Conservation (phyloP, 345 rosid species). For the Populus alba region DNA sequence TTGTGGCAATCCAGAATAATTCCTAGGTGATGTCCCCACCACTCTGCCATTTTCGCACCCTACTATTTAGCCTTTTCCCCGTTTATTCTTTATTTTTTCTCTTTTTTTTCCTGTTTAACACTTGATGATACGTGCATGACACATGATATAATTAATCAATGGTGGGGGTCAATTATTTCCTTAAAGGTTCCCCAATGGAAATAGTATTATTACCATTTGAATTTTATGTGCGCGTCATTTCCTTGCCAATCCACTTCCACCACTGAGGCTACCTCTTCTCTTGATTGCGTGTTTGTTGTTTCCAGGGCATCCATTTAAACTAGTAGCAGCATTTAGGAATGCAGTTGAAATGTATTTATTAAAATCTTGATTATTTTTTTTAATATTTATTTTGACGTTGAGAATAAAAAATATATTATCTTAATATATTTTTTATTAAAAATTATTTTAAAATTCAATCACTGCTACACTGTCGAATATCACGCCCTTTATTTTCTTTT, state of each 20-base stretch:
- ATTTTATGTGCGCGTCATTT: background rate
- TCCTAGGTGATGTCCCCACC: background rate
- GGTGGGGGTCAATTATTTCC: background rate
- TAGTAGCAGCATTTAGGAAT: no score
- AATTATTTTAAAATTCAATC: no score
- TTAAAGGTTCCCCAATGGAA: background rate
- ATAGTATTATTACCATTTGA: background rate
- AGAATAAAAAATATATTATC: no score
- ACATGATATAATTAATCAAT: background rate
- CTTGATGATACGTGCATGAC: background rate
- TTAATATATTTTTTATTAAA: no score
- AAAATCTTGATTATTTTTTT: no score
- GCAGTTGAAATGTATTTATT: no score
- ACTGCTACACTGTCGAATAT: accelerated
- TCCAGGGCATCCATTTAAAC: background rate
- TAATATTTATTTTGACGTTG: no score
- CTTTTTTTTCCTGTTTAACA: background rate
- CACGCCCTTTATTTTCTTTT: background rate
- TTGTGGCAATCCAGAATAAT: background rate
- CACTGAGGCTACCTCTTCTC: background rate
- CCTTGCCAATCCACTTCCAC: background rate
- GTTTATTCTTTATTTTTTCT: background rate
- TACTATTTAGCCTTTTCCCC: background rate
- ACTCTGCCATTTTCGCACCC: no score
- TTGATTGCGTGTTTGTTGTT: background rate